Base-by-base conservation (phyloP, 257 asterid species). In the Handroanthus guayacan region DNA sequence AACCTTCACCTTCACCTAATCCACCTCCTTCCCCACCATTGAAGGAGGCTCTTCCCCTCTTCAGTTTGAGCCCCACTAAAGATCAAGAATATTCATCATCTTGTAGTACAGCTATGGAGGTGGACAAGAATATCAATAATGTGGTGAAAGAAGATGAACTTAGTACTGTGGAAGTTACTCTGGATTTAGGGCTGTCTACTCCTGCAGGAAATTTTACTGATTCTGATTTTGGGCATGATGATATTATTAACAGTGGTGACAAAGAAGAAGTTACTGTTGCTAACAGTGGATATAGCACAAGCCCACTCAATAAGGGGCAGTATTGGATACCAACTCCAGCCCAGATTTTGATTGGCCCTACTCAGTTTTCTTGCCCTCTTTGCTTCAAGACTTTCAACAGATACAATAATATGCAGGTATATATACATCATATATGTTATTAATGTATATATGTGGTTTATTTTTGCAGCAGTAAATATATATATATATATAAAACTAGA, bases 1-100 rank as follows among this genome's bases (percentile, higher is more conserved):
- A 69, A 45, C 54, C 80, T 16, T 18, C 91, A 34, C 91, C 94
- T 2, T 84, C 89, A 45, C 47, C 79, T n/a, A n/a, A n/a, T 12
- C n/a, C 88, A 37, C 91, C 97, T 2, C 85, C 91, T 52, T 91
- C 97, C n/a, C 95, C 95, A 3, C 97, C 97, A 2, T 71, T 77
- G 8, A 89, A 71, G 72, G 92, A 91, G 84, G 90, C 93, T 44
- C 85, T 91, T n/a, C 97, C 95, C 10, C 91, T 91, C 67, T 84
- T 91, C 48, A 78, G 87, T 50, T 70, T 81, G 25, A 89, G 93
- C 80, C 97, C 97, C 1, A 72, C 85, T 5, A 50, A 58, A 0
- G 64, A 71, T 44, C 82, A 62, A 37, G 71, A 67, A 14, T 2
- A 1, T 51, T 10, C n/a, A 10, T 75, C 81, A 5, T 62, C 78